Evolutionary conservation across 345 rosid genomes (phyloP), one percentile per base, ranked within the genome.

Genomic region (Gossypium longicalyx): DNA sequence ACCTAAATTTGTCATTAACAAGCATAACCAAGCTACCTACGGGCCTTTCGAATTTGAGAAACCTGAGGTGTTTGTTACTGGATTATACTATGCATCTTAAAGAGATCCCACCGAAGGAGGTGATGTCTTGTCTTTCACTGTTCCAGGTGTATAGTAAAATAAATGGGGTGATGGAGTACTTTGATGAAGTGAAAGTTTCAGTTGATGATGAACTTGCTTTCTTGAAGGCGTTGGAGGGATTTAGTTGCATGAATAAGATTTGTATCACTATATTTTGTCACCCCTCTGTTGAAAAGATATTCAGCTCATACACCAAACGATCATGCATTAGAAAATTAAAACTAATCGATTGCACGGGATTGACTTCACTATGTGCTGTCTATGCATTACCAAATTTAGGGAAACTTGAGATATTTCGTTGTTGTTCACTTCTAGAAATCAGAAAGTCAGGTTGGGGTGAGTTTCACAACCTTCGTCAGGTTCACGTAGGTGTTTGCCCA

Each of bases 101-200:
- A 67, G 13, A 51, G 54, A 45, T 67, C 16, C 71, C 59, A n/a
- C 23, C 12, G 0, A 43, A 6, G 71, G 71, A 47, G 41, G 56
- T 47, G 56, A 67, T 67, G 49, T 47, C 56, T 9, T 12, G 9
- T 23, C 56, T 67, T 43, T 12, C 16, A 12, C 15, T 7, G 12
- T 47, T 67, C 56, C 71, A 22, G 48, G 71, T 67, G 25, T 67
- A 45, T 16, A 67, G 71, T 47, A 67, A 47, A 47, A 47, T 67
- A 27, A 47, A 12, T 67, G 56, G 56, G 27, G 41, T 23, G 12
- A 7, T 0, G 10, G 70, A 66, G 7, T 7, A 47, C 71, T 22
- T 2, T 7, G 41, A 17, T 29, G 25, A 10, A 47, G 43, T 6
- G 2, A 29, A 67, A 11, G 70, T 22, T 66, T 3, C 15, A 29